phyloP scores from a whole-genome alignment of 75 land plant genomes.

The Cryptomeria japonica region DNA sequence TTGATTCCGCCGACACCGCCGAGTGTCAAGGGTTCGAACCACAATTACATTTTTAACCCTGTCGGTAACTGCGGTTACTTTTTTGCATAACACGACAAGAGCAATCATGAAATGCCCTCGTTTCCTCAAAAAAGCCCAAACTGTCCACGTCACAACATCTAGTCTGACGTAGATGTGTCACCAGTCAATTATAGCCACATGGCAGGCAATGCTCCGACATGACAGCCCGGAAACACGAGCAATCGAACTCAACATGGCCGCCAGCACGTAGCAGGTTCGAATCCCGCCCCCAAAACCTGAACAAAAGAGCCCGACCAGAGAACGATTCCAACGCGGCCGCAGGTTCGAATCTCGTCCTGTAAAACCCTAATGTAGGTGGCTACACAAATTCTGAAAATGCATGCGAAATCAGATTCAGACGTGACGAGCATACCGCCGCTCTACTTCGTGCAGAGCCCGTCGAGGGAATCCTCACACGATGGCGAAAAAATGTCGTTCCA shows the following conservation, averaged over 20 bases:
- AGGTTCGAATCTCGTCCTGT: background rate
- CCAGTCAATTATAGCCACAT: background rate
- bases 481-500: conserved; percentile 63
- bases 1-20: too few species aligned
- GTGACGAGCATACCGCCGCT: conserved; percentile 59
- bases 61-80: background rate
- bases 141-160: background rate
- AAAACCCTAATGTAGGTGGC: conserved; percentile 1
- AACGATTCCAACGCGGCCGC: background rate
- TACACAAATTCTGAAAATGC: conserved; percentile 24
- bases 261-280: background rate
- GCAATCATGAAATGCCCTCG: background rate
- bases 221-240: background rate
- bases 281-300: background rate
- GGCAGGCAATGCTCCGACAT: background rate
- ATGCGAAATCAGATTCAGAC: conserved; percentile 72
- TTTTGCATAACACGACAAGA: background rate
- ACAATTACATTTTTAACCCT: background rate
- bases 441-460: conserved; percentile 74
- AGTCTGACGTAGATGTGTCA: background rate
- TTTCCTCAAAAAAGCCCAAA: background rate
- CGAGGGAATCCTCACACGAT: conserved; percentile 70
- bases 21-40: background rate
- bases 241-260: background rate
- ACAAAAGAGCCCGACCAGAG: background rate